Evolutionary conservation across 768 basidiomycete species (phyloP), one percentile per base, ranked within the genome.

Genomic region (Pleurotus tuoliensis): DNA sequence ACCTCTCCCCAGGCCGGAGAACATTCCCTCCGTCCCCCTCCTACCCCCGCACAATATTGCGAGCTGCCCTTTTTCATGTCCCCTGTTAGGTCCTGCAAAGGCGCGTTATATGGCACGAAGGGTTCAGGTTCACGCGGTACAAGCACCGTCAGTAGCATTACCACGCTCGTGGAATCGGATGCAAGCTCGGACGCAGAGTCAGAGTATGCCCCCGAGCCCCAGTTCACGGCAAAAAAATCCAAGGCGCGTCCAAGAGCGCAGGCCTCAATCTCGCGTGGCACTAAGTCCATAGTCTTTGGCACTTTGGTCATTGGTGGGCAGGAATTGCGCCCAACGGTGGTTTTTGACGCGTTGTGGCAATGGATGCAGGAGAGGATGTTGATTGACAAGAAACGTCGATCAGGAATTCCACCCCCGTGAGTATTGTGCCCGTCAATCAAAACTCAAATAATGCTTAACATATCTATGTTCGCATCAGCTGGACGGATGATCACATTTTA

Each of bases 401-500:
- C 73, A 25, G 82, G 81, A 22, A 49, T 71, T 53, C 72, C 78
- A 44, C 64, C 71, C 58, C 84, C 83, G 84, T 87, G 60, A 70
- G 82, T 44, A 27, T 38, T 24, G 55, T 55, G 51, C 12, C 44
- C 3, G 16, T 18, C 18, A 22, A 44, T 47, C 12, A 55, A 44
- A 27, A 16, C 20, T 61, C 56, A 55, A 39, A 55, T 34, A 34
- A 34, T 34, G 34, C 48, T 18, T 40, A 37, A 53, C 20, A 48
- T 57, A 46, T 56, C 57, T 5, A 3, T 16, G 43, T 22, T 11
- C n/a, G 9, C 45, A 20, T 22, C 56, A 86, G 85, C 25, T 92
- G 90, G 90, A 89, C 89, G 0, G 66, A 76, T 1, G 87, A 92
- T 64, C 63, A 68, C 2, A 81, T 86, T 49, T 73, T 92, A 16